Evolutionary conservation across 1,284 basidiomycete species (phyloP).

Genomic region (Cystobasidium pallidum): DNA sequence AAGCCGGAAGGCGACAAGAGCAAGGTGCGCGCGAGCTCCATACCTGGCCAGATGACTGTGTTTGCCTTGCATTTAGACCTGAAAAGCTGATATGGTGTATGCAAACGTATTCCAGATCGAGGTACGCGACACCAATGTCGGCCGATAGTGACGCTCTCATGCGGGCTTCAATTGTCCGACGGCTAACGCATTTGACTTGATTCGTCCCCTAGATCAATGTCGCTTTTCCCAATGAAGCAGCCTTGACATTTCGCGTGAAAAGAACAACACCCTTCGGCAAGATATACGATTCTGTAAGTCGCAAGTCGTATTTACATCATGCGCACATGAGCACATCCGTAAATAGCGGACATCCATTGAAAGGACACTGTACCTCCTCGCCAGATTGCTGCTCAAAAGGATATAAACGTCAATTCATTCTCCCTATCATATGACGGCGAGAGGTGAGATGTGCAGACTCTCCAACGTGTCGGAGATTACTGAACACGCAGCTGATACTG

Average conservation of each 20-base stretch:
- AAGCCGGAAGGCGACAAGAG: constrained; percentile 29
- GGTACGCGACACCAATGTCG: constrained; percentile 3
- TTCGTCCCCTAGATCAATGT: constrained; percentile 13
- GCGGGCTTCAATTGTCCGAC: neutral
- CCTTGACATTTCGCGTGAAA: constrained; percentile 32
- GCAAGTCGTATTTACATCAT: neutral
- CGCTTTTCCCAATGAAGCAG: constrained; percentile 23
- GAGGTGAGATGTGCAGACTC: constrained; percentile 15
- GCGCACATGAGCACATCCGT: too few relatives aligned
- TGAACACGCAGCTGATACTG: too few relatives aligned
- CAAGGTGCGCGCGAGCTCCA: constrained; percentile 10
- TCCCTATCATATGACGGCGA: constrained; percentile 32
- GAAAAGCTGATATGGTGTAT: neutral
- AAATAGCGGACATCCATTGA: too few relatives aligned
- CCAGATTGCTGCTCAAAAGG: constrained; percentile 37
- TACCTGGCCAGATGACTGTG: too few relatives aligned
- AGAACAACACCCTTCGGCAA: constrained; percentile 32
- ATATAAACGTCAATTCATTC: constrained; percentile 26
- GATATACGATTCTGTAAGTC: constrained; percentile 32
- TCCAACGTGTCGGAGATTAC: too few relatives aligned
- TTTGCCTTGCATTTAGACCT: neutral
- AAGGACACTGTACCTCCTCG: neutral
- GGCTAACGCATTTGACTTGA: neutral
- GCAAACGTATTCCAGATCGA: neutral
- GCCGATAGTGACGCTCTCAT: neutral